A percentile compares a stretch with the other conserved stretches of the same genome.
These are phyloP conservation scores for Ochetophila trinervis DNA, from an alignment of 306 rosid genomes.

Conservation along the genomic window DNA sequence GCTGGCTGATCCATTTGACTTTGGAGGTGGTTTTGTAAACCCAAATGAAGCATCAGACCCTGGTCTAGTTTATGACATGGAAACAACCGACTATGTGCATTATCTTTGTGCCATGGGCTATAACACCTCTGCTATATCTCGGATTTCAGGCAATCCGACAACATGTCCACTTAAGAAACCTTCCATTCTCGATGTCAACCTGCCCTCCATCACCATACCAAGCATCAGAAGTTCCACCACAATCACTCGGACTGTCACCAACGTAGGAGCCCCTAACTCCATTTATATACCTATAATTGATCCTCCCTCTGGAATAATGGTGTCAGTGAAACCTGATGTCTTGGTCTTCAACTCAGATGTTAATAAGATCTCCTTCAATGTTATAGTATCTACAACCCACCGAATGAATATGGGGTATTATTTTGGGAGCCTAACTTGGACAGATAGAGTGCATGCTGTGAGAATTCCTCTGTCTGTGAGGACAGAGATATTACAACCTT, in stretches of 20 bases:
- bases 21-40: conserved; percentile 51
- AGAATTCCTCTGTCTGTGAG: conserved; percentile 49
- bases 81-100: conserved; percentile 27
- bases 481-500: conserved; percentile 28
- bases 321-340: conserved; percentile 32
- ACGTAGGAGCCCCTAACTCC: conserved; percentile 31
- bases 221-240: conserved; percentile 27
- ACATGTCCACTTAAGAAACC: conserved; percentile 31
- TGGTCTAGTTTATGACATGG: conserved; percentile 50
- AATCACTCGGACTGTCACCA: conserved; percentile 45
- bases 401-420: conserved; percentile 29
- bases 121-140: conserved; percentile 38
- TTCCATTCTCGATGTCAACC: conserved; percentile 40
- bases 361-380: conserved; percentile 29
- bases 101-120: conserved; percentile 47
- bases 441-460: conserved; percentile 38
- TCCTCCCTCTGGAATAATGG: conserved; percentile 33
- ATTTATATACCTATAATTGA: conserved; percentile 33
- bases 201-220: conserved; percentile 50
- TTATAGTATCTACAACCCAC: conserved; percentile 23
- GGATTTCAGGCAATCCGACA: conserved; percentile 16
- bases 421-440: conserved; percentile 56
- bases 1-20: conserved; percentile 47
- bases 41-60: conserved; percentile 49
- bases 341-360: conserved; percentile 39